A percentile compares a stretch with the other conserved stretches of the same genome.
Conservation (phyloP, 805 yeast species). For the Blastobotrys chiropterorum region DNA sequence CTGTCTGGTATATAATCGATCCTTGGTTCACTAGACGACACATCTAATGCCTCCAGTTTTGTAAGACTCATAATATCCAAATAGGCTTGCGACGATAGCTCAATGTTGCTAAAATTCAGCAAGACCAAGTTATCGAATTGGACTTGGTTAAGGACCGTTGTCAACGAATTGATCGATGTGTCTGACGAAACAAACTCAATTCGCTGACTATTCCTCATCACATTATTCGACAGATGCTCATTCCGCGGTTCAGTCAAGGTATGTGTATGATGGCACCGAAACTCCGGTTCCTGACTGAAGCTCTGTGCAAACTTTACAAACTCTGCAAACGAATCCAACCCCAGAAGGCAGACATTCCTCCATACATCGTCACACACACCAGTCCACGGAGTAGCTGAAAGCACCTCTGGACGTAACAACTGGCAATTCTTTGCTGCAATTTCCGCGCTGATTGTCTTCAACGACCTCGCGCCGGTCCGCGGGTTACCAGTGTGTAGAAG, state of each 20-base stretch:
- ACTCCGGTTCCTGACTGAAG: slow-evolving; percentile 11
- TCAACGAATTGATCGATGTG: background rate
- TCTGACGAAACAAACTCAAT: slow-evolving; percentile 11
- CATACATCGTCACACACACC: slow-evolving; percentile 14
- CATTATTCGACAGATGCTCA: background rate
- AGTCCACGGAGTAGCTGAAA: background rate
- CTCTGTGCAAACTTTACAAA: slow-evolving; percentile 10
- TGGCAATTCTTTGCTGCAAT: background rate
- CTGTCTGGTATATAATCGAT: slow-evolving; percentile 3
- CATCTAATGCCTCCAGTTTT: slow-evolving; percentile 15
- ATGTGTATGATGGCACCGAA: slow-evolving; percentile 10
- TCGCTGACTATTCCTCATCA: slow-evolving; percentile 11
- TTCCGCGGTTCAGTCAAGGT: background rate
- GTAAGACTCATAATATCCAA: slow-evolving; percentile 3
- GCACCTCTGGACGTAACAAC: background rate
- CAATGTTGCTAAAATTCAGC: slow-evolving; percentile 11
- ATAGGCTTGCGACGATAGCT: background rate
- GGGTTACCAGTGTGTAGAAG: background rate
- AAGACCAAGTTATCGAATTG: slow-evolving; percentile 3
- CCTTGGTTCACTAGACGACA: slow-evolving; percentile 5
- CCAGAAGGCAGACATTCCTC: slow-evolving; percentile 12
- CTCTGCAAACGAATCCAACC: slow-evolving; percentile 14
- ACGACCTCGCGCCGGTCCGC: background rate
- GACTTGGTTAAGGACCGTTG: background rate
- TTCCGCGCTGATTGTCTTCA: background rate